Base-by-base conservation (phyloP, 2,329 filamentous ascomycete species). In the Teratosphaeria epicoccoides region DNA sequence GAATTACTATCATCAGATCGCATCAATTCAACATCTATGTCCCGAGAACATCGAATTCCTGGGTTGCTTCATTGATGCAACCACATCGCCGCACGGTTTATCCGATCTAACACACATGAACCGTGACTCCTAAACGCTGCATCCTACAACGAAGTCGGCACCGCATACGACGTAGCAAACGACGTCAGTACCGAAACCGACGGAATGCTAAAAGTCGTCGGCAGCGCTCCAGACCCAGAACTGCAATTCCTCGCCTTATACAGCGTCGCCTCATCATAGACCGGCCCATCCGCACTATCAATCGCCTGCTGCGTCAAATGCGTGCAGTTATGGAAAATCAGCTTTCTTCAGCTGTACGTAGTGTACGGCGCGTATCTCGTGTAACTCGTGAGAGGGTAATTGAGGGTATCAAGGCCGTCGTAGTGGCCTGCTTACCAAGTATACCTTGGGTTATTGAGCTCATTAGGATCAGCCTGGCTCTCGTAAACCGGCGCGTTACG, bases 371-470 rank as follows among this genome's bases (percentile, higher is more conserved):
- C 60, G 49, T 62, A 63, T 6, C 64, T 59, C 6, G 58, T 57
- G 50, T 66, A 70, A 17, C 53, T 59, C 52, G 55, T 49, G 5
- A 61, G 49, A 7, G 63, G 59, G 1, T 49, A 28, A 11, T 20
- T 51, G 3, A 61, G 49, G 2, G 49, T 54, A 50, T 68, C 64
- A 2, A 69, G 57, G 46, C 77, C 78, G 59, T 81, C 78, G 44
- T 77, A 71, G 52, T 77, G 76, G 14, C 75, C 75, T 3, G 74
- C 75, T 64, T 77, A 74, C 14, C 73, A 75, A 46, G 77, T 72
- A 23, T 71, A 75, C 29, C 72, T 72, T 2, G 72, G 66, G 56
- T 76, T 76, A 51, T 70, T 70, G 37, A 65, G 60, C 62, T 75
- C 77, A 51, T 75, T 55, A 54, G 76, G 14, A 61, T 80, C 63